Conservation (phyloP, 2,329 filamentous ascomycete genomes). For the Kalmusia sp. region DNA sequence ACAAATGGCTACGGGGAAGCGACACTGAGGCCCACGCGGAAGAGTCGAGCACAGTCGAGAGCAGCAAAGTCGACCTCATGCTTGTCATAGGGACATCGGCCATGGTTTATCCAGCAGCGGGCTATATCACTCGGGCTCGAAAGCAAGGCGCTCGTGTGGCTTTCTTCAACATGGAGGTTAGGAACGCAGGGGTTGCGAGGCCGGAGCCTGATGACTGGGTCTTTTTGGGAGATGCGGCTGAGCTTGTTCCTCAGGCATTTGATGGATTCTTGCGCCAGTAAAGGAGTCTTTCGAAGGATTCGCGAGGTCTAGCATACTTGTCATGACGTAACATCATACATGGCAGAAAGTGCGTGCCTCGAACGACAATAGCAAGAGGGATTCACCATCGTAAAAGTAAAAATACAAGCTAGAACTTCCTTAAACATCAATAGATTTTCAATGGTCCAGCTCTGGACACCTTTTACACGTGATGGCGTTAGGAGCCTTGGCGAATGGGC, state of each 20-base stretch:
- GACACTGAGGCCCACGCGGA: not conserved
- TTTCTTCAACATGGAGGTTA: slow-evolving; percentile 5
- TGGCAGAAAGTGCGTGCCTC: no score
- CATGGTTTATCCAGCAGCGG: slow-evolving; percentile 9
- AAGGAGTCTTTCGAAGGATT: no score
- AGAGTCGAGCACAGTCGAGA: not conserved
- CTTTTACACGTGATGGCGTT: not conserved
- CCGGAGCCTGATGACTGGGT: slow-evolving; percentile 5
- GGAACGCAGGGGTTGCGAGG: not conserved
- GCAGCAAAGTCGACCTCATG: slow-evolving; percentile 4
- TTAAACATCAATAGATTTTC: no score
- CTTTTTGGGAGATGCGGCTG: slow-evolving; percentile 9
- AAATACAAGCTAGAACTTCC: no score
- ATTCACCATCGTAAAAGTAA: no score
- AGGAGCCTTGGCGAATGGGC: not conserved
- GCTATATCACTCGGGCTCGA: slow-evolving; percentile 4
- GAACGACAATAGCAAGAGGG: no score
- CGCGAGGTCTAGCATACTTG: no score
- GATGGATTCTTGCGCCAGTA: not conserved
- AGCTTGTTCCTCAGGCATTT: slow-evolving; percentile 1
- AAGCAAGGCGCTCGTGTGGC: slow-evolving; percentile 8
- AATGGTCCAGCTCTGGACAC: no score
- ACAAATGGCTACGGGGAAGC: not conserved
- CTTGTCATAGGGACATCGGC: slow-evolving; percentile 9
- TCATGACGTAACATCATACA: no score